These are phyloP conservation scores for Pichia sp. DNA, from an alignment of 1,139 yeast species.

Conservation along the genomic window DNA sequence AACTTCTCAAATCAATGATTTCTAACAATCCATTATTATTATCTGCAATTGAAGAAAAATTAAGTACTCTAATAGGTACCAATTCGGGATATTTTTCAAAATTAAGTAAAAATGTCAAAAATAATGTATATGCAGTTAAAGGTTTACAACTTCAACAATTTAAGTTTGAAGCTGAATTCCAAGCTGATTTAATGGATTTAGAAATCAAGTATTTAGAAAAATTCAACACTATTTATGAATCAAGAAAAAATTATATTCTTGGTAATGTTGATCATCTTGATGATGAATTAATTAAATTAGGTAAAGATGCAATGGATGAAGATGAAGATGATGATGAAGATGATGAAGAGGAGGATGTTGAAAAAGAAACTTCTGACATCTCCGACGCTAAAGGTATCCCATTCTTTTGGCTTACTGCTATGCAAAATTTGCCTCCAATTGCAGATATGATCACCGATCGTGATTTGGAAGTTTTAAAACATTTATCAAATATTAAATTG, in stretches of 20 bases:
- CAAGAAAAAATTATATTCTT: slow-evolving; percentile 63
- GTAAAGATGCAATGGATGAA: slow-evolving; percentile 45
- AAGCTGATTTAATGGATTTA: slow-evolving; percentile 76
- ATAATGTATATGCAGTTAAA: slow-evolving; percentile 77
- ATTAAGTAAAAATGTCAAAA: slow-evolving; percentile 69
- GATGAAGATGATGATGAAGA: slow-evolving; percentile 37
- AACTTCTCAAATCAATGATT: slow-evolving; percentile 27
- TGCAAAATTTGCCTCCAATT: slow-evolving; percentile 77
- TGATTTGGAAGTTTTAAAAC: slow-evolving; percentile 76
- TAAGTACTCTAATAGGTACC: slow-evolving; percentile 77
- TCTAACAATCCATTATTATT: slow-evolving; percentile 67
- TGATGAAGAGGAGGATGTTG: slow-evolving; percentile 30
- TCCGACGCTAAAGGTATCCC: slow-evolving; percentile 64
- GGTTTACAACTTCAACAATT: slow-evolving; percentile 78
- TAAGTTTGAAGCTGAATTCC: slow-evolving; percentile 84
- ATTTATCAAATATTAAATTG: slow-evolving; percentile 66
- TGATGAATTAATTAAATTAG: slow-evolving; percentile 67
- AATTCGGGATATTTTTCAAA: slow-evolving; percentile 81
- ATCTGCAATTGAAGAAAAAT: slow-evolving; percentile 85
- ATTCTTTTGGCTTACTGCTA: slow-evolving; percentile 92
- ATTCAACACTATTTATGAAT: slow-evolving; percentile 63
- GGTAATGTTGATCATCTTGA: slow-evolving; percentile 75
- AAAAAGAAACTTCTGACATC: slow-evolving; percentile 34
- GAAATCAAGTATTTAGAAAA: slow-evolving; percentile 67
- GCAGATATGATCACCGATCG: slow-evolving; percentile 85